phyloP scores from a whole-genome alignment of 345 rosid genomes.

The Moricandia arvensis region DNA sequence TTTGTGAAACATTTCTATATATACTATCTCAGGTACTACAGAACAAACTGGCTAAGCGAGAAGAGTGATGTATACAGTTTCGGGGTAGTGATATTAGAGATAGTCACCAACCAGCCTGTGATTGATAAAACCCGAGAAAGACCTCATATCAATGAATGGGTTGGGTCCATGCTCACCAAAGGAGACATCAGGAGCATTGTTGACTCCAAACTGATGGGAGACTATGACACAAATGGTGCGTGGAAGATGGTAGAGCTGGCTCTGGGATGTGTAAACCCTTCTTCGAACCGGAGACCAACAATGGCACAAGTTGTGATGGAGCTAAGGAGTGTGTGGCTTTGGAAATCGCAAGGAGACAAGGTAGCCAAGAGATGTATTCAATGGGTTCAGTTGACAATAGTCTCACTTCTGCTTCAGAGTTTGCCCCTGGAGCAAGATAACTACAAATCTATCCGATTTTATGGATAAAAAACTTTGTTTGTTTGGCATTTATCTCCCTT shows the following conservation, averaged over 20 bases:
- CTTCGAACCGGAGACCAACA: conserved; percentile 39
- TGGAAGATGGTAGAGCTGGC: conserved; percentile 57
- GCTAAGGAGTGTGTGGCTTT: conserved; percentile 39
- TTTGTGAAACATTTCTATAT: not conserved
- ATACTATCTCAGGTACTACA: conserved; percentile 26
- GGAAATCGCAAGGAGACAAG: conserved; percentile 19
- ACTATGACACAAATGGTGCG: conserved; percentile 38
- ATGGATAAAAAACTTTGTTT: not conserved
- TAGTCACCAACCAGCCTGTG: conserved; percentile 48
- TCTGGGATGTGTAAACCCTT: conserved; percentile 36
- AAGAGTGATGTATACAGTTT: conserved; percentile 62
- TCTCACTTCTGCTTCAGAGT: conserved; percentile 16
- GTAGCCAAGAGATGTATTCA: conserved; percentile 18
- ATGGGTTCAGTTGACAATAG: not conserved
- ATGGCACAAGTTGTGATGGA: conserved; percentile 44
- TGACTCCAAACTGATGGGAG: conserved; percentile 48
- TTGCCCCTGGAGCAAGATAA: conserved; percentile 32
- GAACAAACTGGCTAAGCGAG: conserved; percentile 42
- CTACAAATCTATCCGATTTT: not conserved
- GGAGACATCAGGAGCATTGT: conserved; percentile 47
- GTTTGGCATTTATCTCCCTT: not conserved
- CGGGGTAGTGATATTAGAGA: conserved; percentile 51
- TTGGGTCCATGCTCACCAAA: conserved; percentile 35
- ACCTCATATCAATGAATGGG: conserved; percentile 44
- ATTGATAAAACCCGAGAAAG: conserved; percentile 24